These are phyloP conservation scores for Lophiotrema nucula DNA, from an alignment of 495 filamentous ascomycete genomes.

Conservation along the genomic window DNA sequence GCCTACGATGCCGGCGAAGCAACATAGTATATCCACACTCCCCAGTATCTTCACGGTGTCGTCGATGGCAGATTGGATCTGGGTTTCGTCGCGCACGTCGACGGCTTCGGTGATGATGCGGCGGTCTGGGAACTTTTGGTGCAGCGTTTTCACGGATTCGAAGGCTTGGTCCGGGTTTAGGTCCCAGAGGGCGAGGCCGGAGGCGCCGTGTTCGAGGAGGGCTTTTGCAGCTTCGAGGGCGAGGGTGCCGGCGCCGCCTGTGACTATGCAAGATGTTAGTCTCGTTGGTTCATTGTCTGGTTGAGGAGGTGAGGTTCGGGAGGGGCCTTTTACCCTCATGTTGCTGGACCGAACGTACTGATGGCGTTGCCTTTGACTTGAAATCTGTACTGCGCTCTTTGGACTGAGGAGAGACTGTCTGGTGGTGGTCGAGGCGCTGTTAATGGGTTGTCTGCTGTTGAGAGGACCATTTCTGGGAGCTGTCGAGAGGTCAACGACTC, in stretches of 20 bases:
- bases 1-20: constrained; percentile 68
- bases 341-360: constrained; percentile 35
- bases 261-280: constrained; percentile 45
- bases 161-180: constrained; percentile 49
- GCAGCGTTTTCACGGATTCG: constrained; percentile 45
- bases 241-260: constrained; percentile 68
- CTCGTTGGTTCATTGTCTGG: not conserved
- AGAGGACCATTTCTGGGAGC: constrained; percentile 60
- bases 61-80: constrained; percentile 46
- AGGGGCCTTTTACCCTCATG: constrained; percentile 4
- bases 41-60: constrained; percentile 47
- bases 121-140: constrained; percentile 53
- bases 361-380: constrained; percentile 63
- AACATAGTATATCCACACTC: constrained; percentile 57
- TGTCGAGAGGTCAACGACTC: constrained; percentile 36
- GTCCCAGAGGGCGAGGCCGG: constrained; percentile 63
- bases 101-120: constrained; percentile 50
- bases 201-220: constrained; percentile 69
- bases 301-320: not conserved
- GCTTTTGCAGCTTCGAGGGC: constrained; percentile 58
- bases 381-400: constrained; percentile 57
- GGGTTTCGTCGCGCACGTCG: constrained; percentile 55
- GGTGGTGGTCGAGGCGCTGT: constrained; percentile 45
- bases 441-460: constrained; percentile 50
- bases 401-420: constrained; percentile 45